Evolutionary conservation across 2,329 filamentous ascomycete genomes (phyloP).

Genomic region (Aspergillus melleus): DNA sequence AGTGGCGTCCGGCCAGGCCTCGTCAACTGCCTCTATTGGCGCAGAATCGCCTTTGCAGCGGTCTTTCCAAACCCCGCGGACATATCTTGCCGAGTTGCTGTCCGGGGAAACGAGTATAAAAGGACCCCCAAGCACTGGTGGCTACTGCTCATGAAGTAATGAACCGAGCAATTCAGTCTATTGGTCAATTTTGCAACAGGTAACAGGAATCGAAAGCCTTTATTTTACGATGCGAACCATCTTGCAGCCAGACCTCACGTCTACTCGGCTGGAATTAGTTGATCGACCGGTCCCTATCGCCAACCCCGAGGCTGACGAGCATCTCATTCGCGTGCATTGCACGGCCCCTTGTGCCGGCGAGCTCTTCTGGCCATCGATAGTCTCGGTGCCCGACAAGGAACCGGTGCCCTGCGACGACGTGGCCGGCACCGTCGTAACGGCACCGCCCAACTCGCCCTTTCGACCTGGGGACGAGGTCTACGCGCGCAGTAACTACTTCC

Average conservation of each 20-base stretch:
- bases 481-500: constrained; percentile 35
- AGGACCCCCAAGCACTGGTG: background rate
- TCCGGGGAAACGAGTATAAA: background rate
- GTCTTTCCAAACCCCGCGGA: background rate
- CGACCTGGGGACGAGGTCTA: constrained; percentile 41
- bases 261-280: background rate
- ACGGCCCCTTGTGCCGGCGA: constrained; percentile 45
- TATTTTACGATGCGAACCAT: background rate
- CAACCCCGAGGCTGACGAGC: constrained; percentile 27
- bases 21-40: background rate
- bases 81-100: too few relatives aligned
- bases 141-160: background rate
- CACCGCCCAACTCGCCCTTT: constrained; percentile 39
- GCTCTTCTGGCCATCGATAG: constrained; percentile 44
- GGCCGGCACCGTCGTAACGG: constrained; percentile 39
- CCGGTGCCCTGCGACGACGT: constrained; percentile 46
- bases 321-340: constrained; percentile 44
- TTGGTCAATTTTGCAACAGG: background rate
- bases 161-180: background rate
- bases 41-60: background rate
- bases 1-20: background rate
- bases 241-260: background rate
- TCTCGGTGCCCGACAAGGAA: constrained; percentile 22
- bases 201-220: background rate
- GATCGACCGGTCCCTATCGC: constrained; percentile 17